These are phyloP conservation scores for Postia placenta DNA, from an alignment of 768 basidiomycete genomes.

Conservation along the genomic window DNA sequence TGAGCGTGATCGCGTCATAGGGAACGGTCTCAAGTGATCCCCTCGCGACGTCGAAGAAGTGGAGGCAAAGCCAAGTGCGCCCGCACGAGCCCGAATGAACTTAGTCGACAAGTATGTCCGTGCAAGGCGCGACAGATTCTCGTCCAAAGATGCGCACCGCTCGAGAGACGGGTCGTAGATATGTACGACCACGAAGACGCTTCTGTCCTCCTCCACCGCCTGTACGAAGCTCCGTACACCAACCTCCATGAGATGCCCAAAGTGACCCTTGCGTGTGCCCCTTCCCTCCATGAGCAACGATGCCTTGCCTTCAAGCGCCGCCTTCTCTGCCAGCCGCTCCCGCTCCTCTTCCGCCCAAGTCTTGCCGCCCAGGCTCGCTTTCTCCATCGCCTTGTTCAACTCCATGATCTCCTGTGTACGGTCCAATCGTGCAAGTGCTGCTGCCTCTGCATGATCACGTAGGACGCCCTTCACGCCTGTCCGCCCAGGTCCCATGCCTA, in stretches of 20 bases:
- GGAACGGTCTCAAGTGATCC: conserved; percentile 11
- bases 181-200: conserved; percentile 81
- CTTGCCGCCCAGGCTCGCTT: conserved; percentile 56
- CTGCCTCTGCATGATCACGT: conserved; percentile 71
- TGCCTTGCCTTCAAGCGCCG: conserved; percentile 34
- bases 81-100: conserved; percentile 77
- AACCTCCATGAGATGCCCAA: conserved; percentile 79
- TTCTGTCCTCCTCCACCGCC: conserved; percentile 70
- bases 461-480: conserved; percentile 90
- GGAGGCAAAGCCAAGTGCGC: conserved; percentile 66
- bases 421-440: conserved; percentile 44
- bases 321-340: conserved; percentile 40
- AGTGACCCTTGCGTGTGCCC: conserved; percentile 50
- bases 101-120: conserved; percentile 67
- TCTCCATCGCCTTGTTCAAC: conserved; percentile 55
- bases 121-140: conserved; percentile 60
- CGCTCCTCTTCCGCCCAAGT: conserved; percentile 76
- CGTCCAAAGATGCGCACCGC: conserved; percentile 67
- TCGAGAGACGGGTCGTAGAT: conserved; percentile 80
- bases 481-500: conserved; percentile 81
- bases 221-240: conserved; percentile 65
- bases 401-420: conserved; percentile 46
- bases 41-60: conserved; percentile 16
- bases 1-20: conserved; percentile 13
- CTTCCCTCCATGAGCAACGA: conserved; percentile 22